phyloP scores from a whole-genome alignment of 495 filamentous ascomycete species.

The Trichoderma reesei region DNA sequence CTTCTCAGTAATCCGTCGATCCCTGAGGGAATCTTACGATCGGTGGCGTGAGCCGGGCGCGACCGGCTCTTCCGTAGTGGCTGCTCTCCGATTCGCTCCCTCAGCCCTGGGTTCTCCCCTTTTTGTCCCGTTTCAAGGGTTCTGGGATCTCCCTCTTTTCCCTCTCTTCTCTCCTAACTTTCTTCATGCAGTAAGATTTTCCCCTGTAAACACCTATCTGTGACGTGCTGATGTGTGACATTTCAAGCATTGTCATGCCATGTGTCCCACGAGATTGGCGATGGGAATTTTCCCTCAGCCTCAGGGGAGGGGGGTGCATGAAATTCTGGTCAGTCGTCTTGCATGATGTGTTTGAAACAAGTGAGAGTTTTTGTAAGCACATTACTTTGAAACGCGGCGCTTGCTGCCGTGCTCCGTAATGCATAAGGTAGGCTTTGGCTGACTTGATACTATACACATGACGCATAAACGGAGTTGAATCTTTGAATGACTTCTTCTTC shows the following conservation, averaged over 20 bases:
- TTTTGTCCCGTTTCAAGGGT: not conserved
- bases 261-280: too few relatives aligned
- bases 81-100: not conserved
- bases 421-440: too few relatives aligned
- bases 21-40: slow-evolving; percentile 8
- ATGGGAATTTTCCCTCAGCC: too few relatives aligned
- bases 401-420: not conserved
- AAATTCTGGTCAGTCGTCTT: too few relatives aligned
- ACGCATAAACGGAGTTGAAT: not conserved
- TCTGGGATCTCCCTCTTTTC: not conserved
- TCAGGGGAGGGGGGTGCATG: not conserved
- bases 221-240: not conserved
- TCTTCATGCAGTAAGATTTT: too few relatives aligned
- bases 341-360: too few relatives aligned
- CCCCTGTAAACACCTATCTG: not conserved
- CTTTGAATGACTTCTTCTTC: not conserved
- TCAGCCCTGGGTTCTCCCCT: not conserved
- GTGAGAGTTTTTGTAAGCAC: too few relatives aligned
- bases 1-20: not conserved
- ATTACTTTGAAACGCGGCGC: too few relatives aligned
- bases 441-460: not conserved
- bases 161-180: not conserved
- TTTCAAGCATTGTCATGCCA: not conserved
- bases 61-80: slow-evolving; percentile 7
- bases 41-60: slow-evolving; percentile 7